Evolutionary conservation across 352 stramenopile species (phyloP).

Genomic region (Phytopythium oedochilum): DNA sequence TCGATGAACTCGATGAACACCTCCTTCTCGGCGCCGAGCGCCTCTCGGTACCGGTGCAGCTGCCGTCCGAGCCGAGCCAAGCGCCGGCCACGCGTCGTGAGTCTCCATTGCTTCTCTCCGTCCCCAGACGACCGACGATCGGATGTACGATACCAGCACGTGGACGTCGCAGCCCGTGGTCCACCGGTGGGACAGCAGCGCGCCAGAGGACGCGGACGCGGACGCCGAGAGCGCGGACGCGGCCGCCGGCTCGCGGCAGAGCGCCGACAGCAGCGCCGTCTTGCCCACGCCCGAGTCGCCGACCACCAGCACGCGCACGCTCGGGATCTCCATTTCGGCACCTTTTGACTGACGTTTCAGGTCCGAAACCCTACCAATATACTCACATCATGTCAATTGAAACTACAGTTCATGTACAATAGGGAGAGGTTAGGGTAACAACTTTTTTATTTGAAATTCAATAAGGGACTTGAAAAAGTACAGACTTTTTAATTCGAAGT

Average conservation of each 20-base stretch:
- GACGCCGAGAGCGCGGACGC: conserved; percentile 6
- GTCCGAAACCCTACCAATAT: too few species aligned
- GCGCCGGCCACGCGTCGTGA: neutral
- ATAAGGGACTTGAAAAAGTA: too few species aligned
- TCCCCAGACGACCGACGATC: neutral
- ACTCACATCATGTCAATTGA: too few species aligned
- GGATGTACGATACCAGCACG: conserved; percentile 39
- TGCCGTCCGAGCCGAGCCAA: conserved; percentile 4
- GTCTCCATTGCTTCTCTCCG: too few species aligned
- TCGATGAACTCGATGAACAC: conserved; percentile 83
- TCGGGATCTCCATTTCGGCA: conserved; percentile 71
- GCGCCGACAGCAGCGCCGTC: conserved; percentile 58
- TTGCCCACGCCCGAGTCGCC: conserved; percentile 86
- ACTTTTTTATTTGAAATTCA: too few species aligned
- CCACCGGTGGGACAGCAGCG: conserved; percentile 32
- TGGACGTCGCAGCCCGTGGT: conserved; percentile 82
- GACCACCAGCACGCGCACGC: conserved; percentile 74
- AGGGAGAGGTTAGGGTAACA: too few species aligned
- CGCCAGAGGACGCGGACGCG: neutral
- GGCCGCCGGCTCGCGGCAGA: conserved; percentile 38
- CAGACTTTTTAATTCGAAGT: too few species aligned
- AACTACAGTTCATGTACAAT: too few species aligned
- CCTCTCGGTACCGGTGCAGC: conserved; percentile 30
- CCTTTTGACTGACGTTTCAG: too few species aligned
- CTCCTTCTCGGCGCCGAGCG: conserved; percentile 31